A percentile compares a stretch with the other conserved stretches of the same genome.
Evolutionary conservation across 2,329 filamentous ascomycete genomes (phyloP).

Genomic region (Cladorrhinum sp.): DNA sequence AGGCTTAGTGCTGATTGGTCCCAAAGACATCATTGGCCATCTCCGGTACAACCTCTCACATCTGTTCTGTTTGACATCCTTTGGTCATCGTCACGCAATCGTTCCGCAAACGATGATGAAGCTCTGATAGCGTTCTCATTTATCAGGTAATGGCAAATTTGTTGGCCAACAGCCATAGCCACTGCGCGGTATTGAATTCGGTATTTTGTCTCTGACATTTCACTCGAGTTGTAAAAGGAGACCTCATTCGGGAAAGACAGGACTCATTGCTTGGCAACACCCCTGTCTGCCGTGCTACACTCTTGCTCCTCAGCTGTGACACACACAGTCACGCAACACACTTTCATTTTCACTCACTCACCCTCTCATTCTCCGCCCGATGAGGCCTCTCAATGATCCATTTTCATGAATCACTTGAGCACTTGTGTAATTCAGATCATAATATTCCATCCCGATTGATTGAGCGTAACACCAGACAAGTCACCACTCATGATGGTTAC

Average conservation of each 20-base stretch:
- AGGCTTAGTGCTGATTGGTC: not conserved
- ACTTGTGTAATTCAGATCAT: not conserved
- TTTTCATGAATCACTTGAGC: slow-evolving; percentile 4
- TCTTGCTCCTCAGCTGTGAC: slow-evolving; percentile 7
- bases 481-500: not conserved
- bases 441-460: not conserved
- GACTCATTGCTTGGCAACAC: not conserved
- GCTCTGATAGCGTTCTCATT: not conserved
- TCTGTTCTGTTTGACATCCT: not conserved
- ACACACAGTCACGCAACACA: slow-evolving; percentile 4
- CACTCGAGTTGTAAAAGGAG: too few relatives aligned
- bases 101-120: not conserved
- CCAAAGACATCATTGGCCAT: not conserved
- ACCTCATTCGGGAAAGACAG: not conserved
- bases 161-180: not conserved
- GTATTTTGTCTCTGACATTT: not conserved
- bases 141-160: not conserved
- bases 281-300: not conserved
- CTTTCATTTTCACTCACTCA: not conserved
- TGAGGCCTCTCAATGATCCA: slow-evolving; percentile 5
- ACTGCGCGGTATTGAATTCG: not conserved
- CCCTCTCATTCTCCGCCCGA: not conserved
- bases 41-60: not conserved
- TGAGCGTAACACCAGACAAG: not conserved
- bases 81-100: not conserved